Base-by-base conservation (phyloP, 108 stramenopile genomes). In the Pelagomonas calceolata region DNA sequence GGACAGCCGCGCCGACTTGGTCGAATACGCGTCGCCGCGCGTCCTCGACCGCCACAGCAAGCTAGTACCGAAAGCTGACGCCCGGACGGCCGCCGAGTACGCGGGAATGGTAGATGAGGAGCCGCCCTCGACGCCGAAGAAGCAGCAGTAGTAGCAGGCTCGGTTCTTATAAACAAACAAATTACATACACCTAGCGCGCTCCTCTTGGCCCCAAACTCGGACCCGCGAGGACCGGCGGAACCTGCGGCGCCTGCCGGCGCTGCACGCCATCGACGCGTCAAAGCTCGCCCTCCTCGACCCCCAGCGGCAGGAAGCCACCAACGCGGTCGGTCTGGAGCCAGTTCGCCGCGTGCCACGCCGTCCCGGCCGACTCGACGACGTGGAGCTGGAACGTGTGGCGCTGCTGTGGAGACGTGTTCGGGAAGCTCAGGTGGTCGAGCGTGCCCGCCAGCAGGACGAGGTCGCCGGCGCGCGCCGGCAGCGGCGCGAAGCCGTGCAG, bases 311-410 rank as follows among this genome's bases (percentile, higher is more conserved):
- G 51, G 51, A 60, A 60, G 51, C 21, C 21, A 3, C 51, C 26
- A 26, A 3, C 7, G 7, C 26, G 51, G 7, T 17, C 51, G 7
- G 14, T 26, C 51, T 60, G 51, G 51, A 60, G 51, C 51, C 51
- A 60, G 51, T 60, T 60, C 21, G 51, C 3, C 21, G 51, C 21
- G 51, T 16, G 26, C 51, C 51, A 60, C 21, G 51, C 26, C 21
- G 91, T 70, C 34, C 90, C 91, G 4, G 75, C 83, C 0, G 92
- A 92, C 71, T 95, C 94, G 36, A 95, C 83, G 65, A 91, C 77
- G 74, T 95, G 94, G 43, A 95, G 77, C 71, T 95, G 94, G 77
- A 95, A 95, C 14, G 94, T 92, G 76, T 95, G 94, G 34, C 94
- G 80, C 39, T 67, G 79, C 37, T 78, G 82, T 1, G 73, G 51